Base-by-base conservation (phyloP, 2,329 filamentous ascomycete species). In the Westerdykella sp. region DNA sequence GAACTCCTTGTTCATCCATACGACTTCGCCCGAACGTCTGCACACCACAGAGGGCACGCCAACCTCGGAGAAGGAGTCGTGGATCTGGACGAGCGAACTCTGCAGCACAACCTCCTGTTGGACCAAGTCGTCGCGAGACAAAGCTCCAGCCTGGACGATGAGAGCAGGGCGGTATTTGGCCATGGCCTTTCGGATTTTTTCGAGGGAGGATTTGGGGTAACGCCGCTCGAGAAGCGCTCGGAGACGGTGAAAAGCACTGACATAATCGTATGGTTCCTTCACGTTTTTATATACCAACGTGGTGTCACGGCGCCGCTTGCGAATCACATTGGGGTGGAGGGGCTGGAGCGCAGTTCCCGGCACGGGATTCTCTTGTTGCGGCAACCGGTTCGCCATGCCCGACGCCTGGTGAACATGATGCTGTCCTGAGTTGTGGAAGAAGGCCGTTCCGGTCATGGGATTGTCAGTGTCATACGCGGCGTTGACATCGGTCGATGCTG, bases 91-190 rank as follows among this genome's bases (percentile, higher is more conserved):
- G 10, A 97, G 74, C 0, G 88, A 94, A 31, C 93, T 81, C 67
- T 98, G 93, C 62, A 97, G 88, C 59, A 87, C 94, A 69, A 95
- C 95, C 66, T 98, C 93, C 85, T 95, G 95, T 66, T 97, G 96
- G 16, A 98, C 83, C 22, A 97, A 74, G 66, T 98, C 93, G 57
- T 93, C 84, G 14, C 83, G 76, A 51, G 88, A 90, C 47, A 97
- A 73, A n/a, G 87, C 89, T 58, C 87, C 86, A 15, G 87, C 95
- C 49, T 88, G 94, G 10, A 89, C 84, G 50, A 97, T 91, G 62
- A 98, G 93, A 0, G 89, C 93, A 1, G 93, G 91, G 6, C 93
- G 84, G 55, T 96, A 95, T 36, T 85, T 88, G 6, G 87, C 85
- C 41, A 98, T 77, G 0, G 90, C 85, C 69, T 90, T 87, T 46